Evolutionary conservation across 2,329 filamentous ascomycete genomes (phyloP), one percentile per base, ranked within the genome.

Genomic region (Daldinia eschscholtzii): DNA sequence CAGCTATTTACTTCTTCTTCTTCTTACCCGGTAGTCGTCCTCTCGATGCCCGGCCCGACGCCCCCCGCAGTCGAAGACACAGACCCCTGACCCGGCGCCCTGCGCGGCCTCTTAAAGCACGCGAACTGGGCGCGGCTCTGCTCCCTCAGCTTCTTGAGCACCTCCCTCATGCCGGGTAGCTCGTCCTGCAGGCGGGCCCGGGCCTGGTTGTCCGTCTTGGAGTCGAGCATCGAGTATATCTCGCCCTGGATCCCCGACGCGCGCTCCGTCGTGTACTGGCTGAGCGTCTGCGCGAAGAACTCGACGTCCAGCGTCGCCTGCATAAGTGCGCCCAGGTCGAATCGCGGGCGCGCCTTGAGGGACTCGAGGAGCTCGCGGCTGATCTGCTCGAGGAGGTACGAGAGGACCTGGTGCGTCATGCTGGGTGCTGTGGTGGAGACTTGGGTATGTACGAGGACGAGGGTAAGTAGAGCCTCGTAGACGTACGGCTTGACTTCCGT

Each of bases 231-330:
- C 72, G 96, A 89, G 80, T 98, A 99, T 55, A 99, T 95, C 79
- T 94, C 89, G 74, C 92, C 92, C 82, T 98, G 96, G 13, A 93
- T 86, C 77, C 94, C 89, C 6, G 89, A 90, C 2, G 94, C 93
- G 57, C 89, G 87, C 64, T 97, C 92, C 0, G 93, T 96, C 0
- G 93, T 96, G 80, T 97, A 99, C 73, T 94, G 91, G 68, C 89
- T 92, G 37, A 99, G 86, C 4, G 95, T 98, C 83, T 99, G 96
- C 0, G 94, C 93, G 64, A 98, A 91, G 77, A 99, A 98, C 80
- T 99, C 96, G 1, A 98, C 94, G 77, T 99, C 96, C 0, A 99
- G 88, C 0, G 96, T 99, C 1, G 97, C 97, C 81, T 99, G 97
- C 91, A 98, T 97, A 57, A 99, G 87, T 6, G 92, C 91, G 4